Base-by-base conservation (phyloP, 2,329 filamentous ascomycete genomes). In the Fusarium torreyae region DNA sequence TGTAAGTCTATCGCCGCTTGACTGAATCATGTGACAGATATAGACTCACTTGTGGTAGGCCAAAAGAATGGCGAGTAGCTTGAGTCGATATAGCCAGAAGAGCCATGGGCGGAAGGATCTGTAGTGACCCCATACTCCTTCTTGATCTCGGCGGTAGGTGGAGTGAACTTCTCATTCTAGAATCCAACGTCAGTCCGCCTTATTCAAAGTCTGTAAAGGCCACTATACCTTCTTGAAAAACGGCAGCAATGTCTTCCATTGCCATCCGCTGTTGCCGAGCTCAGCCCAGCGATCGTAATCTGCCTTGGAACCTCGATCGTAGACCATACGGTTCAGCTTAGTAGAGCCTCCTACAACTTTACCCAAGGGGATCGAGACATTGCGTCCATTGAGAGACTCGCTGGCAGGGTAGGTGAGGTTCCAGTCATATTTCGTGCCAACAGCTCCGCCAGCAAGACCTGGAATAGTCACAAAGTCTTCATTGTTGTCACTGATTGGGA, bases 201-300 rank as follows among this genome's bases (percentile, higher is more conserved):
- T 11, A 31, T 31, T 3, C 6, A 33, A 26, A 7, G 15, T 1
- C 4, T 14, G 10, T 20, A 4, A 2, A 3, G 14, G 3, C 1
- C 14, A 10, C 5, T 5, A 3, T 36, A 80, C 81, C 71, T 84
- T 84, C 36, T 79, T 81, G 60, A 85, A 81, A 40, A 84, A 85
- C 0, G 81, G 82, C 1, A 82, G 72, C 11, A 86, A 36, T 14
- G 73, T 61, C 15, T 74, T 57, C 76, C 75, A 78, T 9, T 81
- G 74, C 76, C 81, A 85, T 2, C 81, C 82, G 0, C 77, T 68
- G 33, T 84, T 84, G 0, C 84, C 85, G 1, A 87, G 73, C 5
- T 75, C 74, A 11, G 77, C 78, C 84, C 85, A 87, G 0, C 78
- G 74, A 42, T 85, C 76, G 43, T 84, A 84, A 22, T 84, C 82